Percentiles rank a stretch among this genome's conserved stretches.
These are phyloP conservation scores for Abortiporus biennis DNA, from an alignment of 1,284 basidiomycete species.

Conservation along the genomic window DNA sequence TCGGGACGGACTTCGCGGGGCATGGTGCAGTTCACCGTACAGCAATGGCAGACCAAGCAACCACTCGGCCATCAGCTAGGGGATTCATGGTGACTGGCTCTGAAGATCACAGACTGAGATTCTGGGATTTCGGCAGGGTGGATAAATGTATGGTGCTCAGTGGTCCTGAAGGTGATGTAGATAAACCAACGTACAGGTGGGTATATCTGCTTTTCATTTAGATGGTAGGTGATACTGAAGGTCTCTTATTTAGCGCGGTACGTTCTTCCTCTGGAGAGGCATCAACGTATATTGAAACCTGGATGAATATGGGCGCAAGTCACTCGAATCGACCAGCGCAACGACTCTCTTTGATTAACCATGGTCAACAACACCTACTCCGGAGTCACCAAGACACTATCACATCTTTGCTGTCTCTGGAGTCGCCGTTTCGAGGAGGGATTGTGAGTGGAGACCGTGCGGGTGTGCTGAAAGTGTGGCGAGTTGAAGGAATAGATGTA, in stretches of 20 bases:
- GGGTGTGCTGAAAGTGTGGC: slow-evolving; percentile 80
- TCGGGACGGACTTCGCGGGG: slow-evolving; percentile 70
- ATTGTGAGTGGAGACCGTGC: slow-evolving; percentile 81
- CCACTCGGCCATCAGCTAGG: slow-evolving; percentile 36
- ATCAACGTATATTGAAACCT: slow-evolving; percentile 57
- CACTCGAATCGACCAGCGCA: slow-evolving; percentile 64
- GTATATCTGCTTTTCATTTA: slow-evolving; percentile 12
- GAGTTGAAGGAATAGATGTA: slow-evolving; percentile 49
- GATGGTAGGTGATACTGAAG: not conserved
- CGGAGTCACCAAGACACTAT: slow-evolving; percentile 82
- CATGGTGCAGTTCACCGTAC: slow-evolving; percentile 48
- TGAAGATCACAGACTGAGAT: slow-evolving; percentile 73
- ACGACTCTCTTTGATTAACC: slow-evolving; percentile 70
- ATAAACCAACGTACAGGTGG: slow-evolving; percentile 67
- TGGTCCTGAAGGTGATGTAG: slow-evolving; percentile 61
- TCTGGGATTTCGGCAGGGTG: slow-evolving; percentile 75
- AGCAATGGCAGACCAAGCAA: slow-evolving; percentile 44
- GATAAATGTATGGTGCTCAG: slow-evolving; percentile 73
- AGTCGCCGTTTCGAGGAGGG: slow-evolving; percentile 82
- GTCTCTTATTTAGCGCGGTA: slow-evolving; percentile 24
- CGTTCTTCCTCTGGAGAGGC: slow-evolving; percentile 31
- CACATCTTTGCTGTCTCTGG: slow-evolving; percentile 74
- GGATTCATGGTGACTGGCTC: slow-evolving; percentile 82
- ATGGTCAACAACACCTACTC: slow-evolving; percentile 74
- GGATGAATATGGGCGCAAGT: slow-evolving; percentile 38